phyloP scores from a whole-genome alignment of 306 rosid genomes.

The Delonix regia region DNA sequence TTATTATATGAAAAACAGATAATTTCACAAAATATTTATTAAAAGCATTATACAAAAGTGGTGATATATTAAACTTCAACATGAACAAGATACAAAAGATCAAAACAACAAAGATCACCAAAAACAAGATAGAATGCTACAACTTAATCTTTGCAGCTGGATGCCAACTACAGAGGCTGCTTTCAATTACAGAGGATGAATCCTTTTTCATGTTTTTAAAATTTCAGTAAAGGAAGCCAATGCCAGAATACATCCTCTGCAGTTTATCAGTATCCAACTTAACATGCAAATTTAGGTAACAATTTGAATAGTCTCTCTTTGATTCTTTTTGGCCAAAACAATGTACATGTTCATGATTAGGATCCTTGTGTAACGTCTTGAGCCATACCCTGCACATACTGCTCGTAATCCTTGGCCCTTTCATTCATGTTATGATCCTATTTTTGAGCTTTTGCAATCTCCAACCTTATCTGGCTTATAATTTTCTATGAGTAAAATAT shows the following conservation, averaged over 20 bases:
- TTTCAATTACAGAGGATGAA: too few species aligned
- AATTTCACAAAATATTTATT: conserved; percentile 33
- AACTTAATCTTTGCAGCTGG: too few species aligned
- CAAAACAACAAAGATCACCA: conserved; percentile 28
- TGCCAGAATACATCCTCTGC: too few species aligned
- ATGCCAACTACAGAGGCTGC: too few species aligned
- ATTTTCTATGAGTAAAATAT: too few species aligned
- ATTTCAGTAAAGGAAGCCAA: too few species aligned
- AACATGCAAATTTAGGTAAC: conserved; percentile 23
- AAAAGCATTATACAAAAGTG: conserved; percentile 30
- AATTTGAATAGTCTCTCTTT: too few species aligned
- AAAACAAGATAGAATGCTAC: conserved; percentile 38
- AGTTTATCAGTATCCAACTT: too few species aligned
- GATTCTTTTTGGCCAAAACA: too few species aligned
- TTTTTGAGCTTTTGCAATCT: too few species aligned
- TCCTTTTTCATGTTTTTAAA: too few species aligned
- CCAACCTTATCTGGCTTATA: conserved; percentile 54
- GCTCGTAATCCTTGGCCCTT: conserved; percentile 46
- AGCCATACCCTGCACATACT: conserved; percentile 29
- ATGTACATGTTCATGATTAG: background rate
- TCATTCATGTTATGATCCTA: conserved; percentile 51
- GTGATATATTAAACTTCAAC: conserved; percentile 7
- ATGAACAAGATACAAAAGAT: conserved; percentile 27
- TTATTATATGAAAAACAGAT: too few species aligned
- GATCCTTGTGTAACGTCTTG: conserved; percentile 39